phyloP scores from a whole-genome alignment of 2,329 filamentous ascomycete genomes.

The Aspergillus fumigatus region DNA sequence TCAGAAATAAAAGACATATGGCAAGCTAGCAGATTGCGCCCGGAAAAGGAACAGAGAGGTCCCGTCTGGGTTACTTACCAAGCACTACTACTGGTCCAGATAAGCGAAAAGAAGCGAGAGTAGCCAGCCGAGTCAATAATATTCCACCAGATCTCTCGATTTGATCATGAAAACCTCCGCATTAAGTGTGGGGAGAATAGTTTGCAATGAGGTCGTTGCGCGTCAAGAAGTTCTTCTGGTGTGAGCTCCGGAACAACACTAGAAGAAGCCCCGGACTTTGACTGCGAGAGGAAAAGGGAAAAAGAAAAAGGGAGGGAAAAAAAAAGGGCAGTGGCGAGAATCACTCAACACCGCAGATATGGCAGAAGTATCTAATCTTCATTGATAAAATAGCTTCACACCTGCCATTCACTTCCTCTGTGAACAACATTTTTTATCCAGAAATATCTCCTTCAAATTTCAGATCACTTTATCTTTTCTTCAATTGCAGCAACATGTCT shows the following conservation, averaged over 20 bases:
- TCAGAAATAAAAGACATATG: constrained; percentile 4
- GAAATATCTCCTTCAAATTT: background rate
- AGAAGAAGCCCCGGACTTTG: constrained; percentile 12
- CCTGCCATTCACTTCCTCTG: background rate
- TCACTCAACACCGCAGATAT: background rate
- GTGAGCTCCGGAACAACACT: constrained; percentile 17
- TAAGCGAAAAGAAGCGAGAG: constrained; percentile 21
- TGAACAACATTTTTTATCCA: background rate
- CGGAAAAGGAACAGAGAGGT: constrained; percentile 14
- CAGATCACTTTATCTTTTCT: background rate
- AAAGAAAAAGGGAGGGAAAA: background rate
- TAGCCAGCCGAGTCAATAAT: constrained; percentile 17
- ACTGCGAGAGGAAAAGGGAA: constrained; percentile 4
- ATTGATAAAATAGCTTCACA: background rate
- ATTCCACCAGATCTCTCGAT: constrained; percentile 21
- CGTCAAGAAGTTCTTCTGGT: constrained; percentile 10
- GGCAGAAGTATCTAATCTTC: background rate
- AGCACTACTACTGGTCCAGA: constrained; percentile 14
- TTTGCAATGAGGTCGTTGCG: constrained; percentile 14
- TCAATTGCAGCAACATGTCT: background rate
- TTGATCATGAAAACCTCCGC: constrained; percentile 17
- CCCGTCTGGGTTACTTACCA: constrained; percentile 18
- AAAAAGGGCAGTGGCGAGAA: constrained; percentile 3
- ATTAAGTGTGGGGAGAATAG: constrained; percentile 10
- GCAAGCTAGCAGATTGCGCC: constrained; percentile 11